Evolutionary conservation across 2,329 filamentous ascomycete genomes (phyloP).

Genomic region (Alternaria arbusti): DNA sequence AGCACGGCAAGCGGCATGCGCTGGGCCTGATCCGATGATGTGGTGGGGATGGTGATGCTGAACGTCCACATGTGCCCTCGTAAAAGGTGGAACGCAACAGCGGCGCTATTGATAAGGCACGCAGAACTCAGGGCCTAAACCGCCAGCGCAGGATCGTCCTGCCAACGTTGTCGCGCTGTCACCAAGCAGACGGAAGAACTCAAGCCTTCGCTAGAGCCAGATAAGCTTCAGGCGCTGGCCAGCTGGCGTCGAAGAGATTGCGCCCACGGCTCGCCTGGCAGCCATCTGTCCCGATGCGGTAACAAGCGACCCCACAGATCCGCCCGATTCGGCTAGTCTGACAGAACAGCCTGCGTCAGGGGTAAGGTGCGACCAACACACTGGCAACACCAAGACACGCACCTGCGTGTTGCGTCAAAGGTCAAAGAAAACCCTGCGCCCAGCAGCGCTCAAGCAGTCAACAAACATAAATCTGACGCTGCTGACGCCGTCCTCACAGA

Average conservation of each 20-base stretch:
- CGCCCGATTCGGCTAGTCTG: slow-evolving; percentile 18
- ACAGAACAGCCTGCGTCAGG: slow-evolving; percentile 13
- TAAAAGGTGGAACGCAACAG: background rate
- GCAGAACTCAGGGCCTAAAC: background rate
- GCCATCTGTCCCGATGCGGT: slow-evolving; percentile 7
- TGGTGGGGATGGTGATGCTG: background rate
- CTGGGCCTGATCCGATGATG: slow-evolving; percentile 3
- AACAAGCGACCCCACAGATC: slow-evolving; percentile 10
- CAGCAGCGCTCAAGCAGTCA: background rate
- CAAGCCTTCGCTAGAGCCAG: slow-evolving; percentile 24
- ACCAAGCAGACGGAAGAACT: slow-evolving; percentile 6
- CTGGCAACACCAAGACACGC: background rate
- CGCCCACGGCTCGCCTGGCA: slow-evolving; percentile 4
- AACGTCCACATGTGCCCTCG: background rate
- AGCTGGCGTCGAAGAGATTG: slow-evolving; percentile 16
- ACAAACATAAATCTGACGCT: background rate
- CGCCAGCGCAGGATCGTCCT: background rate
- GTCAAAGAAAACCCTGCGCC: background rate
- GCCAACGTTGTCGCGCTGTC: slow-evolving; percentile 15
- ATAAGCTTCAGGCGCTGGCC: slow-evolving; percentile 26
- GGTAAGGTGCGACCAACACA: background rate
- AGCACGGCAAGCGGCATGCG: slow-evolving; percentile 17
- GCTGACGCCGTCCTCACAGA: background rate
- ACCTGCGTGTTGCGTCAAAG: background rate
- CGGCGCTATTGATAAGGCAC: background rate